A percentile compares a stretch with the other conserved stretches of the same genome.
Conservation (phyloP, 768 basidiomycete species). For the Heimioporus sp. region DNA sequence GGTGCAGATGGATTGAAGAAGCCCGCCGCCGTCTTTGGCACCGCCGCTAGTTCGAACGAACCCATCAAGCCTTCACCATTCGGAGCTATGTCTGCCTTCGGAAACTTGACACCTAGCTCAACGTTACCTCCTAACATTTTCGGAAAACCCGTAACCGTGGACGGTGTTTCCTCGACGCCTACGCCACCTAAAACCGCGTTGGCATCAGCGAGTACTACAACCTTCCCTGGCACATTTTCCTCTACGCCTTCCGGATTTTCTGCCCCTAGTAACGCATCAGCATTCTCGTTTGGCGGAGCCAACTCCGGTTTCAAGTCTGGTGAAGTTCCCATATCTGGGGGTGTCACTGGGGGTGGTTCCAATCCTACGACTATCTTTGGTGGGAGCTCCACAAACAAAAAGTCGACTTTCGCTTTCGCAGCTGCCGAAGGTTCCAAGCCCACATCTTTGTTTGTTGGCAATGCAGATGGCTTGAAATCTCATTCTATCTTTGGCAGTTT, state of each 20-base stretch:
- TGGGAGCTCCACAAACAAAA: constrained; percentile 6
- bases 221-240: constrained; percentile 15
- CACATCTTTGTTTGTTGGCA: constrained; percentile 8
- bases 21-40: constrained; percentile 16
- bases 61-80: constrained; percentile 23
- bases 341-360: not conserved
- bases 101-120: constrained; percentile 16
- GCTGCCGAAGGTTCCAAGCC: constrained; percentile 14
- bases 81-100: constrained; percentile 18
- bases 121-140: constrained; percentile 9
- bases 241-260: constrained; percentile 17
- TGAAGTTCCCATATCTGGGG: constrained; percentile 19
- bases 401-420: constrained; percentile 14
- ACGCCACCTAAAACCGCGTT: constrained; percentile 14
- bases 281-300: constrained; percentile 20
- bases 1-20: constrained; percentile 24
- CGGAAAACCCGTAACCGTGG: constrained; percentile 12
- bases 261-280: constrained; percentile 7
- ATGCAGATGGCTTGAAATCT: constrained; percentile 2
- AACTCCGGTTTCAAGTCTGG: constrained; percentile 13
- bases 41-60: constrained; percentile 16
- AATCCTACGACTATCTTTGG: constrained; percentile 5
- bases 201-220: constrained; percentile 11
- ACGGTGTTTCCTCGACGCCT: constrained; percentile 21
- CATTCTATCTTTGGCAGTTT: constrained; percentile 2